Evolutionary conservation across 2,329 filamentous ascomycete species (phyloP), one percentile per base, ranked within the genome.

Genomic region (Cordyceps cicadae): DNA sequence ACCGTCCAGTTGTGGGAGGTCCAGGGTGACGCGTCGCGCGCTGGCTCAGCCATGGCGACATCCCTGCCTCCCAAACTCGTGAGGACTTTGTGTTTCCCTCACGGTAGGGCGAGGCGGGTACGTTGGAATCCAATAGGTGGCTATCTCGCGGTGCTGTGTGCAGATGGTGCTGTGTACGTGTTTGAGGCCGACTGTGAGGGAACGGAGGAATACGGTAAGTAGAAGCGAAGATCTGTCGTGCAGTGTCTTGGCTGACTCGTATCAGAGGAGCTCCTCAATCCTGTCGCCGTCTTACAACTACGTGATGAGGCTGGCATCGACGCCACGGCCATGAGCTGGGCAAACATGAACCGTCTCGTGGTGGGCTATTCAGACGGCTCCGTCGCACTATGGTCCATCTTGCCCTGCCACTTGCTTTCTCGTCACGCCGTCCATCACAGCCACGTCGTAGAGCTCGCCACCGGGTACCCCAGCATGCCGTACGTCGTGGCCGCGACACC

Each of bases 341-440:
- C 79, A 39, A 79, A 77, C 62, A 75, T 76, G 64, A 85, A 85
- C 66, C 78, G 81, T 24, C 70, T 86, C 45, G 80, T 75, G 0
- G 71, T 82, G 34, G 83, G 81, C 54, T 81, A 84, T 66, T 77
- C 76, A 0, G 83, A 86, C 62, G 83, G 83, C 37, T 81, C 79
- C 21, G 72, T 85, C 41, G 75, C 76, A 21, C 71, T 85, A 12
- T 86, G 82, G 82, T 85, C 82, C 12, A 66, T 85, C 48, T 73
- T 74, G 45, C 82, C 82, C 1, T 71, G 68, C 50, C 70, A 73
- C 29, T 70, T 83, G 55, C 72, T 85, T 32, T 77, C 78, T 48
- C 77, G 82, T 2, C 77, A 81, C 54, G 75, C 79, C 5, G 73
- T 80, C n/a, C 82, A 85, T 66, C 77, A 79, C 62, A 82, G 77